These are phyloP conservation scores for Chytriomyces hyalinus DNA, from an alignment of 192 early-diverging fungal genomes.

Conservation along the genomic window DNA sequence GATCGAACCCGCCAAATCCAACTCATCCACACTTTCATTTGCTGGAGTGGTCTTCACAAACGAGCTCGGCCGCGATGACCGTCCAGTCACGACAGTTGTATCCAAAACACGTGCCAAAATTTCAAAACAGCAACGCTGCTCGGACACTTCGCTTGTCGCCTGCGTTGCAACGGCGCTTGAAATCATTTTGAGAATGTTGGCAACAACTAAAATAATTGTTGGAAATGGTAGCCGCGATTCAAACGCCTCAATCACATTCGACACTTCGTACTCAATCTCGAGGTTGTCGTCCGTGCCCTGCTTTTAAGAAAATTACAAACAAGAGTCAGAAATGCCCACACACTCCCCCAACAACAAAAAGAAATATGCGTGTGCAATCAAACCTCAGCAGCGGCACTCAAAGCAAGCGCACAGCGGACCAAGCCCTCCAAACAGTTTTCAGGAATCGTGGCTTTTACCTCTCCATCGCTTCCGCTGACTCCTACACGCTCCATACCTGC, in stretches of 20 bases:
- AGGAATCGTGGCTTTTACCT: too few relatives aligned
- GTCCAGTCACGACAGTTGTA: background rate
- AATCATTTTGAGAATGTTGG: background rate
- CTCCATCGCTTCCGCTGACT: background rate
- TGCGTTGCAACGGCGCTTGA: background rate
- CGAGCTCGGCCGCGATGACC: background rate
- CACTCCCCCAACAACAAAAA: too few relatives aligned
- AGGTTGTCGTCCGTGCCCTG: conserved; percentile 13
- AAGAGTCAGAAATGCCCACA: background rate
- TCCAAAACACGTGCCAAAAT: conserved; percentile 26
- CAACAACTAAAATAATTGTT: background rate
- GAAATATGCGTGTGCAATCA: background rate
- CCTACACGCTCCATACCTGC: background rate
- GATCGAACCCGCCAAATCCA: too few relatives aligned
- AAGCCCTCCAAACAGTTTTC: background rate
- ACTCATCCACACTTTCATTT: too few relatives aligned
- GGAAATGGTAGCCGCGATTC: background rate
- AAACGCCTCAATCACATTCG: conserved; percentile 15
- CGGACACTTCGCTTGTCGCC: background rate
- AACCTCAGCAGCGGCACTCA: conserved; percentile 4
- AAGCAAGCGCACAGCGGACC: background rate
- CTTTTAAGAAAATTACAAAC: background rate
- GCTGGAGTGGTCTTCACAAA: background rate
- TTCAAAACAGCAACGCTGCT: conserved; percentile 8
- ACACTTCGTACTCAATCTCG: conserved; percentile 31